These are phyloP conservation scores for Ambrosia trifida DNA, from an alignment of 129 eudicot species.

Conservation along the genomic window DNA sequence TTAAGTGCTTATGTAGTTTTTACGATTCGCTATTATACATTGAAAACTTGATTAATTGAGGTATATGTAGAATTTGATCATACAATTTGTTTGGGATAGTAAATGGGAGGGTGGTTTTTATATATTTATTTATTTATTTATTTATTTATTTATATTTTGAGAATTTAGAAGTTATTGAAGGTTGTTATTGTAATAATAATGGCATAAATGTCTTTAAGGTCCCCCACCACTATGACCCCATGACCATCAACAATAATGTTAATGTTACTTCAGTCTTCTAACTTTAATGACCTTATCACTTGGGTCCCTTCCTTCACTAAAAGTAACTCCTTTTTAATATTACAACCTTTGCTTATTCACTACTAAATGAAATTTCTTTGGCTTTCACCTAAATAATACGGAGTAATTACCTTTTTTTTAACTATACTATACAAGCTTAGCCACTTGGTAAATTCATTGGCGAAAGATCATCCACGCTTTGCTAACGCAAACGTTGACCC, in stretches of 20 bases:
- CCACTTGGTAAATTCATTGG: too few species aligned
- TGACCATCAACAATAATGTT: conserved; percentile 32
- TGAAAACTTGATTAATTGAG: too few species aligned
- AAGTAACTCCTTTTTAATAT: conserved; percentile 27
- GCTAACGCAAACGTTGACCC: too few species aligned
- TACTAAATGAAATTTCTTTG: not conserved
- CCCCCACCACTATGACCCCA: conserved; percentile 30
- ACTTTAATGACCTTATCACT: conserved; percentile 34
- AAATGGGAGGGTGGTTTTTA: not conserved
- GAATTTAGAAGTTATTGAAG: conserved; percentile 24
- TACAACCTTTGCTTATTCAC: conserved; percentile 33
- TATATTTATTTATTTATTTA: too few species aligned
- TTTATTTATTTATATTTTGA: not conserved
- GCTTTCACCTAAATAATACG: conserved; percentile 3
- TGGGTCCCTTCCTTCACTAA: conserved; percentile 33
- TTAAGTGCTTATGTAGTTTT: not conserved
- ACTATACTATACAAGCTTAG: too few species aligned
- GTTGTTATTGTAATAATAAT: conserved; percentile 26
- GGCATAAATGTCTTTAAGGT: conserved; percentile 30
- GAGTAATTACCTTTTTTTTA: too few species aligned
- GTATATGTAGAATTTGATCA: not conserved
- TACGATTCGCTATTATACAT: not conserved
- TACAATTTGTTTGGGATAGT: not conserved
- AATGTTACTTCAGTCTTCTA: conserved; percentile 36
- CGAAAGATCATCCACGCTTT: too few species aligned